Evolutionary conservation across 1,284 basidiomycete species (phyloP).

Genomic region (Singerocomus inundabilis): DNA sequence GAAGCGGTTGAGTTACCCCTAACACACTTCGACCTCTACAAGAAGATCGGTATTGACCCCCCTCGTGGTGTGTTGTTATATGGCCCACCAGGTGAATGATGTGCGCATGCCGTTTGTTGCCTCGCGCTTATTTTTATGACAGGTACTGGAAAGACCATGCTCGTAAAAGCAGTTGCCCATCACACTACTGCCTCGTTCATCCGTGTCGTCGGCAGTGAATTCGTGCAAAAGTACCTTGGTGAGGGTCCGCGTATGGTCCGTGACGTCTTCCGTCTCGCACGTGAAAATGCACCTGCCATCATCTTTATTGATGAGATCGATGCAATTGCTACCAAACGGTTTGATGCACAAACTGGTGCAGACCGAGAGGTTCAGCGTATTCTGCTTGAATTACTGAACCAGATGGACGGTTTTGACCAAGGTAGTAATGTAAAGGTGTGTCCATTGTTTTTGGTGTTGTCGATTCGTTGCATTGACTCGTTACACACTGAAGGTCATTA

Average conservation of each 20-base stretch:
- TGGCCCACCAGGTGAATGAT: constrained; percentile 67
- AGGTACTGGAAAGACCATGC: constrained; percentile 99
- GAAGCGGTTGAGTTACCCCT: constrained; percentile 99
- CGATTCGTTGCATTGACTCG: not conserved
- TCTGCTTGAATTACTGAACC: constrained; percentile 95
- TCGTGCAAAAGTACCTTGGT: constrained; percentile 99
- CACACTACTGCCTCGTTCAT: constrained; percentile 98
- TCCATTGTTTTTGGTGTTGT: not conserved
- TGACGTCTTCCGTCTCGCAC: constrained; percentile 96
- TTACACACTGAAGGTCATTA: constrained; percentile 73
- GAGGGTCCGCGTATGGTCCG: constrained; percentile 99
- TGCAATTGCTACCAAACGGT: constrained; percentile 99
- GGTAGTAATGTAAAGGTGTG: constrained; percentile 96
- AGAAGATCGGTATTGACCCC: constrained; percentile 99
- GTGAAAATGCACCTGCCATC: constrained; percentile 97
- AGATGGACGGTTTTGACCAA: constrained; percentile 99
- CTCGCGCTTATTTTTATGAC: constrained; percentile 8
- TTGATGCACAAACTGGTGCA: constrained; percentile 98
- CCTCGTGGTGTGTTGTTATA: constrained; percentile 84
- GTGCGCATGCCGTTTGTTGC: not conserved
- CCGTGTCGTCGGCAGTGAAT: constrained; percentile 97
- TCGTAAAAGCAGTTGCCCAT: constrained; percentile 97
- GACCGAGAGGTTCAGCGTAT: constrained; percentile 99
- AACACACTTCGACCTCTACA: constrained; percentile 96
- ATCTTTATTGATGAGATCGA: constrained; percentile 99